Evolutionary conservation across 352 stramenopile species (phyloP).

Genomic region (Phytopythium chamaehyphon): DNA sequence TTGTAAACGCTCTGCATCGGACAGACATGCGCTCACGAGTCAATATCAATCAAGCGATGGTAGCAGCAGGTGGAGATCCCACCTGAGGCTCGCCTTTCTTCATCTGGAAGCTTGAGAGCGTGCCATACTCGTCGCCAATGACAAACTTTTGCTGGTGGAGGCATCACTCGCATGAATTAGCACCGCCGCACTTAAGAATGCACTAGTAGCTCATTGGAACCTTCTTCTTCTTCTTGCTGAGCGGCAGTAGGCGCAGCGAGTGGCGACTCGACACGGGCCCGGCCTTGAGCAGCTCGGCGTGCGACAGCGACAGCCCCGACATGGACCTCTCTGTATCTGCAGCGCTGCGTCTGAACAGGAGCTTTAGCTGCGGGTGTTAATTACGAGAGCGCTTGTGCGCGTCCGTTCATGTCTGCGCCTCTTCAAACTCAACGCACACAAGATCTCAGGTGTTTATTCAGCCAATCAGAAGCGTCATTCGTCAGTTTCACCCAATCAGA

Average conservation of each 20-base stretch:
- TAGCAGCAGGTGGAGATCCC: too few species aligned
- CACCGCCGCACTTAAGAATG: too few species aligned
- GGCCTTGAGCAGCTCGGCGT: constrained; percentile 79
- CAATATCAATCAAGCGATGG: too few species aligned
- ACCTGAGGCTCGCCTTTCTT: constrained; percentile 79
- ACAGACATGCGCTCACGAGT: too few species aligned
- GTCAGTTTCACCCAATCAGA: background rate
- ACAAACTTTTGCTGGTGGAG: constrained; percentile 81
- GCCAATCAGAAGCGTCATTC: too few species aligned
- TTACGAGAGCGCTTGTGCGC: too few species aligned
- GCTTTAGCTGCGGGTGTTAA: too few species aligned
- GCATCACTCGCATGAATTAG: background rate
- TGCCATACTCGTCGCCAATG: constrained; percentile 78
- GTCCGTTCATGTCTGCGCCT: too few species aligned
- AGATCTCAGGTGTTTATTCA: too few species aligned
- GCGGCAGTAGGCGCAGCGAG: constrained; percentile 68
- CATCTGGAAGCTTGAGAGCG: constrained; percentile 80
- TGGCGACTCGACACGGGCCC: constrained; percentile 70
- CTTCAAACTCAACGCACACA: too few species aligned
- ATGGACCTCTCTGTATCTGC: constrained; percentile 9
- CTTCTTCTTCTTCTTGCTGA: constrained; percentile 88
- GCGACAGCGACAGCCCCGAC: constrained; percentile 50
- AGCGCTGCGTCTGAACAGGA: too few species aligned
- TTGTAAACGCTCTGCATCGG: constrained; percentile 56
- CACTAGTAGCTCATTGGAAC: too few species aligned